Conservation (phyloP, 1,284 basidiomycete genomes). For the Cystobasidium sp. region DNA sequence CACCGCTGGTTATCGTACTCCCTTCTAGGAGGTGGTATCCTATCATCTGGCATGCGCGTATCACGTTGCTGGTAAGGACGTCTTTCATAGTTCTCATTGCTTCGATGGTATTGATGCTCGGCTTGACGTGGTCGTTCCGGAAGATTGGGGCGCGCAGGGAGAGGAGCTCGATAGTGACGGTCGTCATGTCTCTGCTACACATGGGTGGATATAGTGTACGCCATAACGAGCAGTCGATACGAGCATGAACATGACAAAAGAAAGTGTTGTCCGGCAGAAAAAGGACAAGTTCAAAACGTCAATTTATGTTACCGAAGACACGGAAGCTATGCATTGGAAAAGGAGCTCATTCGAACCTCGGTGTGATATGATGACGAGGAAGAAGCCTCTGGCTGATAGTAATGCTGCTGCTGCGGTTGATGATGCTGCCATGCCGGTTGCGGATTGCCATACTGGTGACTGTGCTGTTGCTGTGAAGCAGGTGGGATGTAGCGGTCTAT, state of each 20-base stretch:
- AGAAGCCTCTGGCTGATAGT: not conserved
- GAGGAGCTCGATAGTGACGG: not conserved
- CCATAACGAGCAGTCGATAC: too few species aligned
- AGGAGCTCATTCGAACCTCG: constrained; percentile 21
- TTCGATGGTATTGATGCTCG: not conserved
- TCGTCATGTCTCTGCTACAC: not conserved
- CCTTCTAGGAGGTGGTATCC: constrained; percentile 1
- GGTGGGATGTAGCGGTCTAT: too few species aligned
- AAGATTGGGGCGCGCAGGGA: not conserved
- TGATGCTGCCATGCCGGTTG: not conserved
- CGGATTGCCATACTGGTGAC: not conserved
- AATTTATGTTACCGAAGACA: not conserved
- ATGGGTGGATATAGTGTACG: too few species aligned
- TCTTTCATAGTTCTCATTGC: not conserved
- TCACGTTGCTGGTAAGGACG: not conserved
- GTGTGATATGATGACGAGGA: not conserved
- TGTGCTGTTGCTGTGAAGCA: not conserved
- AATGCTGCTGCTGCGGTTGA: constrained; percentile 10
- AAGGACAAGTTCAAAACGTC: constrained; percentile 2
- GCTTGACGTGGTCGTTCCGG: not conserved
- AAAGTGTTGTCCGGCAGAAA: too few species aligned
- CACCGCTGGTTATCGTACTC: constrained; percentile 1
- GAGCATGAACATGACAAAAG: too few species aligned
- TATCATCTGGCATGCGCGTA: not conserved
- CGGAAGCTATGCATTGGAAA: not conserved